Evolutionary conservation across 108 stramenopile species (phyloP), one percentile per base, ranked within the genome.

Genomic region (Nitzschia inconspicua): DNA sequence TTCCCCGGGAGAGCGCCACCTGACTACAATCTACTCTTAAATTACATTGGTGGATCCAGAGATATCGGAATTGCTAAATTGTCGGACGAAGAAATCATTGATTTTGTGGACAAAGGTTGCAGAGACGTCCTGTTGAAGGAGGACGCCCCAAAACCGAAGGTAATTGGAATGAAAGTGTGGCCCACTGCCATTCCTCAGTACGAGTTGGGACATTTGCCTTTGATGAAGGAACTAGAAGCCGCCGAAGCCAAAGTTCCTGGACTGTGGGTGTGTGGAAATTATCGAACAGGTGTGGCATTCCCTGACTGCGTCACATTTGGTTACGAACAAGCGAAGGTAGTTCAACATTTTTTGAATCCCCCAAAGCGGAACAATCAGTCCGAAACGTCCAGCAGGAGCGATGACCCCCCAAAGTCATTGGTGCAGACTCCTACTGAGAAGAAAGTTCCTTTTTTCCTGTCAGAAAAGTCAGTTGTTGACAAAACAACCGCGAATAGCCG

Each of bases 291-390:
- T 43, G 96, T 98, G 13, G 94, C 95, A 24, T 95, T 98, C 64
- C 84, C 83, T 6, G 95, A 96, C 78, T 98, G 97, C 67, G 92
- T 98, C 10, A 89, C 80, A 26, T 97, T 89, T 73, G 97, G 95
- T 16, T 85, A 83, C 63, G 85, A 91, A 47, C 82, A 94, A 28
- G 93, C 94, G 30, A 84, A 87, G 76, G 63, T 72, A 20, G 80
- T 91, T 6, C 78, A 71, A 39, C 49, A 66, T 10, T 86, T 69
- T 70, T 60, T 94, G 61, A 73, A 84, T 28, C 34, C 60, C 13
- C 57, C 26, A 44, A 16, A 40, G 11, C 16, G 4, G 3, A 11
- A 43, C 10, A 39, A 39, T 39, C 37, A 39, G 10, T 39, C 13
- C 13, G 9, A 11, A 39, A 39, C 13, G 10, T 13, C 13, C 13